phyloP scores from a whole-genome alignment of 1,284 basidiomycete genomes.

The Xanthoconium separans region DNA sequence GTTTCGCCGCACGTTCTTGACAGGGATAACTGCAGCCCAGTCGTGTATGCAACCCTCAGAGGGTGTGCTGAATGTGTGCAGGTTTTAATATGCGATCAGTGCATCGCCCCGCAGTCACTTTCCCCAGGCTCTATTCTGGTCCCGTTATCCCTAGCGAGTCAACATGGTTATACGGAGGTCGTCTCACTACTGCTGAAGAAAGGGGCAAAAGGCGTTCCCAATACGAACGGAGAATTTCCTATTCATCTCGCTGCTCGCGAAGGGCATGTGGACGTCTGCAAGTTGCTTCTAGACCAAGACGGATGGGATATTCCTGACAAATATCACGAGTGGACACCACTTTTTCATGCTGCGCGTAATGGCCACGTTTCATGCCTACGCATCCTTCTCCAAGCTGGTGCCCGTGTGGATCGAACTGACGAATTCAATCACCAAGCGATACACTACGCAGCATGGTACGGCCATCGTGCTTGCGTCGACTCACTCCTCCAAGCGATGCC shows the following conservation, averaged over 20 bases:
- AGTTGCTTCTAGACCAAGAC: conserved; percentile 70
- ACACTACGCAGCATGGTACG: conserved; percentile 98
- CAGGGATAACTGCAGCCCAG: conserved; percentile 91
- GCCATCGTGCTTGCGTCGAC: conserved; percentile 79
- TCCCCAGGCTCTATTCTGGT: conserved; percentile 69
- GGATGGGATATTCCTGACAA: conserved; percentile 93
- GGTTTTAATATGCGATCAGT: conserved; percentile 67
- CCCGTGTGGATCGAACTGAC: conserved; percentile 74
- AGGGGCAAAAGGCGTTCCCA: conserved; percentile 78
- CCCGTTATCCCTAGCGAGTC: conserved; percentile 89
- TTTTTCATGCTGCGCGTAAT: conserved; percentile 93
- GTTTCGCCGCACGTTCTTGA: conserved; percentile 75
- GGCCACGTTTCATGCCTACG: conserved; percentile 79
- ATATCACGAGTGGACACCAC: conserved; percentile 97
- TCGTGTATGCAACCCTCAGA: conserved; percentile 89
- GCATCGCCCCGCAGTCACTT: conserved; percentile 45
- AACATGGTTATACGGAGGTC: conserved; percentile 86
- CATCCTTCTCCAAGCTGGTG: conserved; percentile 78
- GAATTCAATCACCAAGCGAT: conserved; percentile 86
- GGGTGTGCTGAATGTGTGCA: conserved; percentile 83
- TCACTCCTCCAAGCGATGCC: conserved; percentile 61
- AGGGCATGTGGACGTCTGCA: conserved; percentile 85
- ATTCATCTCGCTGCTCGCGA: conserved; percentile 98
- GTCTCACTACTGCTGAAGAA: conserved; percentile 67
- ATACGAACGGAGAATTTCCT: conserved; percentile 94